Conservation (phyloP, 2,329 filamentous ascomycete genomes). For the Lomentospora prolificans region DNA sequence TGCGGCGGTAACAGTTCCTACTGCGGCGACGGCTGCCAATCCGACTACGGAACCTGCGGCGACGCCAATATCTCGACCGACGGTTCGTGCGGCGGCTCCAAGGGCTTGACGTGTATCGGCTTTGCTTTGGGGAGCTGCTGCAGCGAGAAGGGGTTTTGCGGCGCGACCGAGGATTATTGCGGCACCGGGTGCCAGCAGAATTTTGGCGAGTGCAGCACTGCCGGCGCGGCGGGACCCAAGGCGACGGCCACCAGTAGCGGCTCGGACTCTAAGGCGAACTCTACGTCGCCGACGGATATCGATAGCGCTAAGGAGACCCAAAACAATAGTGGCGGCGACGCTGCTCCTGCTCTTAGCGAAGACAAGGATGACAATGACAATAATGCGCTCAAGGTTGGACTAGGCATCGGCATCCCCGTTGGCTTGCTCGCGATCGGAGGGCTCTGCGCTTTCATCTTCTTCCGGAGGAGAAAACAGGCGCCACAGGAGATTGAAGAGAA, state of each 20-base stretch:
- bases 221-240: neutral
- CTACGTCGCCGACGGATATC: neutral
- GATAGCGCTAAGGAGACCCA: neutral
- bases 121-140: slow-evolving; percentile 16
- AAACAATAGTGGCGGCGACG: neutral
- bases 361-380: neutral
- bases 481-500: neutral
- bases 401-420: neutral
- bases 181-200: slow-evolving; percentile 14
- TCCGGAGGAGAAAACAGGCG: neutral
- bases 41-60: slow-evolving; percentile 19
- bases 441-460: neutral
- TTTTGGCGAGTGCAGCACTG: slow-evolving; percentile 14
- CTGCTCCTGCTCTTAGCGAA: too few species aligned
- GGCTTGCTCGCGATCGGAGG: neutral
- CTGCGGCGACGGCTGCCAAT: slow-evolving; percentile 25
- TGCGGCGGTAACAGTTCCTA: slow-evolving; percentile 13
- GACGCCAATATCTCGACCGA: slow-evolving; percentile 15
- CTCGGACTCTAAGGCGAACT: neutral
- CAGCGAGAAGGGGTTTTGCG: slow-evolving; percentile 17
- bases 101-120: slow-evolving; percentile 19
- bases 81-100: slow-evolving; percentile 20
- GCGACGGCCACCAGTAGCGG: neutral
- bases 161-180: slow-evolving; percentile 16
- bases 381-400: neutral